A percentile compares a stretch with the other conserved stretches of the same genome.
phyloP scores from a whole-genome alignment of 345 rosid species.

The Hevea brasiliensis region DNA sequence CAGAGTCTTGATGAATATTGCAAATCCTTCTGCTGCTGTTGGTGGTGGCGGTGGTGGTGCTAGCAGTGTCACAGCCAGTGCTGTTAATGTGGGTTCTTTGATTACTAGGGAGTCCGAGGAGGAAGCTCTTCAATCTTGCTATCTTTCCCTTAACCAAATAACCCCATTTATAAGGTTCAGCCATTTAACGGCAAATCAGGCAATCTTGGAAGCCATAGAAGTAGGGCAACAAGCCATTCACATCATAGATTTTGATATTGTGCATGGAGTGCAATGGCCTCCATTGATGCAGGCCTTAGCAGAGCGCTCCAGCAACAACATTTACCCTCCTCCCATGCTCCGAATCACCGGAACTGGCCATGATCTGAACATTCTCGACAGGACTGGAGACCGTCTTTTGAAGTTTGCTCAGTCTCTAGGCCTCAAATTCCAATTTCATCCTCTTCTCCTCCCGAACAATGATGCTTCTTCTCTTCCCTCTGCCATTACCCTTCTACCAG shows the following conservation, averaged over 20 bases:
- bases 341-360: conserved; percentile 86
- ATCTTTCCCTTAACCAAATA: conserved; percentile 78
- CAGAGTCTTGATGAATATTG: no score
- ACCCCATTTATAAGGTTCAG: conserved; percentile 86
- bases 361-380: conserved; percentile 52
- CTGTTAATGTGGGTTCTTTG: no score
- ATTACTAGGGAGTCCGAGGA: neutral
- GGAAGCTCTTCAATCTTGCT: conserved; percentile 57
- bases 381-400: conserved; percentile 83
- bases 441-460: conserved; percentile 57
- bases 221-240: conserved; percentile 59
- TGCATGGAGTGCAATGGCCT: conserved; percentile 99
- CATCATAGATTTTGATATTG: conserved; percentile 87
- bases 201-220: conserved; percentile 74
- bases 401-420: conserved; percentile 80
- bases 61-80: neutral
- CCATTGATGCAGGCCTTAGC: conserved; percentile 94
- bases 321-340: conserved; percentile 57
- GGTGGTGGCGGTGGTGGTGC: neutral
- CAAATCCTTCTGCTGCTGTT: neutral
- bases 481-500: conserved; percentile 50
- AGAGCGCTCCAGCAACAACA: conserved; percentile 47
- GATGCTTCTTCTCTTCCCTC: conserved; percentile 46
- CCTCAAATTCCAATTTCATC: conserved; percentile 76
- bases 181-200: conserved; percentile 94